Conservation (phyloP, 2,329 filamentous ascomycete genomes). For the Lachnellula occidentalis region DNA sequence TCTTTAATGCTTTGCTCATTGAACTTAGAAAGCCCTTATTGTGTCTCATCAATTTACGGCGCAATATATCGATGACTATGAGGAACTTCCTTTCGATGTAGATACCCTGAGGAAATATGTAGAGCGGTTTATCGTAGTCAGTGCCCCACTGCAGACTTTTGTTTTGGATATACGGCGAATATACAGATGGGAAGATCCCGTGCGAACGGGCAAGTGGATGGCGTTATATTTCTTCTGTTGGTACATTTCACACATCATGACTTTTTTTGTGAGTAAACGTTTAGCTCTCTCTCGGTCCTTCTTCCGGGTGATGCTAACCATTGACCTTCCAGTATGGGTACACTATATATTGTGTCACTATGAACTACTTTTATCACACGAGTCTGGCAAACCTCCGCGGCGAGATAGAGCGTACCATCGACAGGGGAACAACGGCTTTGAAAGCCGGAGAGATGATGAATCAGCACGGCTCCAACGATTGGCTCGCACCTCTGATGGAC, state of each 20-base stretch:
- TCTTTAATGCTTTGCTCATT: slow-evolving; percentile 1
- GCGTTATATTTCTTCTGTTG: slow-evolving; percentile 19
- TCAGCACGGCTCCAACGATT: slow-evolving; percentile 32
- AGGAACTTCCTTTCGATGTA: slow-evolving; percentile 19
- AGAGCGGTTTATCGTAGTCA: slow-evolving; percentile 34
- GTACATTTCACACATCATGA: slow-evolving; percentile 20
- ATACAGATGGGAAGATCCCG: slow-evolving; percentile 33
- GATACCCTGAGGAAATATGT: slow-evolving; percentile 29
- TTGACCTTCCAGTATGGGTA: slow-evolving; percentile 11
- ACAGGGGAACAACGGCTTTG: slow-evolving; percentile 29
- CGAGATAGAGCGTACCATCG: slow-evolving; percentile 29
- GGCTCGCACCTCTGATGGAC: slow-evolving; percentile 25
- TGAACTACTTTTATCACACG: slow-evolving; percentile 18
- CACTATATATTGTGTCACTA: slow-evolving; percentile 15
- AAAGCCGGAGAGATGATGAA: slow-evolving; percentile 33
- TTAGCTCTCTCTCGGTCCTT: slow-evolving; percentile 3
- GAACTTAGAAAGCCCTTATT: slow-evolving; percentile 26
- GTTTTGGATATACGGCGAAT: slow-evolving; percentile 32
- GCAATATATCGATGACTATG: slow-evolving; percentile 32
- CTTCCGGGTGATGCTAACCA: slow-evolving; percentile 6
- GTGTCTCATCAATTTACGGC: slow-evolving; percentile 32
- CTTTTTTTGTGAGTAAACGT: slow-evolving; percentile 16
- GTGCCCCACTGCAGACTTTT: slow-evolving; percentile 32
- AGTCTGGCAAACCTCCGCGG: slow-evolving; percentile 14
- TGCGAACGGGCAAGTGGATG: slow-evolving; percentile 29